Conservation (phyloP, 208 protist species). For the Acanthamoeba sp. region DNA sequence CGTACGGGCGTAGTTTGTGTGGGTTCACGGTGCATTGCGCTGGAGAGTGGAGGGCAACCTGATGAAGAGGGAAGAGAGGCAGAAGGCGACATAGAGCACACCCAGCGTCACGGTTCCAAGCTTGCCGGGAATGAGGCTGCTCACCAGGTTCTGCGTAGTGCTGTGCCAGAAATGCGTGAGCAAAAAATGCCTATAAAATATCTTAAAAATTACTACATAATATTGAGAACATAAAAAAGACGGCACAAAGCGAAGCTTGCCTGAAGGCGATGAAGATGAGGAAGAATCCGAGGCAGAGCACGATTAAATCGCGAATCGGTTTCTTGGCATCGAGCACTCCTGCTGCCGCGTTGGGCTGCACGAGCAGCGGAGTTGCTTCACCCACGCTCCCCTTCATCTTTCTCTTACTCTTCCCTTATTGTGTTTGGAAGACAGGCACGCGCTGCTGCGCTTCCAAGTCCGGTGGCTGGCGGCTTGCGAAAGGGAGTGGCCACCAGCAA, state of each 20-base stretch:
- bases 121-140: constrained; percentile 31
- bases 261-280: constrained; percentile 33
- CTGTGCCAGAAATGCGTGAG: background rate
- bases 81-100: constrained; percentile 2
- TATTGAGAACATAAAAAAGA: background rate
- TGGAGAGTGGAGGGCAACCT: too few species aligned
- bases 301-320: background rate
- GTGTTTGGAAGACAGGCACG: too few species aligned
- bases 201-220: background rate
- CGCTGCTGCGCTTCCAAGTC: too few species aligned
- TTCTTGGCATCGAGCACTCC: background rate
- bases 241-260: background rate
- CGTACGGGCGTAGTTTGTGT: too few species aligned
- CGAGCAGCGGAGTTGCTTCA: background rate
- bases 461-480: too few species aligned
- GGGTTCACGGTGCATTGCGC: too few species aligned
- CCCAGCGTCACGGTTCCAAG: constrained; percentile 3
- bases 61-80: constrained; percentile 26
- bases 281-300: constrained; percentile 39
- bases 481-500: too few species aligned
- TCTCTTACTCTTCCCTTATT: background rate
- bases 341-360: background rate
- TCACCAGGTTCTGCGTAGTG: constrained; percentile 26
- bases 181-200: background rate
- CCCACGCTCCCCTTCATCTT: constrained; percentile 7